Conservation (phyloP, 805 yeast species). For the Barnettozyma wickerhamii region DNA sequence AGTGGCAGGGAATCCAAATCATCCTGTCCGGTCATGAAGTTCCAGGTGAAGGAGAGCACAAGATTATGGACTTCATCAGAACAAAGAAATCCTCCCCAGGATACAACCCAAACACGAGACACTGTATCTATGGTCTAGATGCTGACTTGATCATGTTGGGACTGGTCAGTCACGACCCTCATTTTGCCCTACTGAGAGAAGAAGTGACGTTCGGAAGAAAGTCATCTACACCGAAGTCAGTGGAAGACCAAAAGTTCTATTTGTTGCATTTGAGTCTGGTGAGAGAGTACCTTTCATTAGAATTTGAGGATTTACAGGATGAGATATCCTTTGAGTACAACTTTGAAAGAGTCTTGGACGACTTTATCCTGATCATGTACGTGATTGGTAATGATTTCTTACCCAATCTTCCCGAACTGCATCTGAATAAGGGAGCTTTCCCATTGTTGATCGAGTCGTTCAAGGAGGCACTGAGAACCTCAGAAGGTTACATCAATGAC, state of each 20-base stretch:
- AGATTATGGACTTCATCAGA: slow-evolving; percentile 93
- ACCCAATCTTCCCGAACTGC: slow-evolving; percentile 92
- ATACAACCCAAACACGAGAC: slow-evolving; percentile 90
- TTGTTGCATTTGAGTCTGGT: slow-evolving; percentile 81
- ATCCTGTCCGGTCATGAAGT: slow-evolving; percentile 94
- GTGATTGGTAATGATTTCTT: slow-evolving; percentile 98
- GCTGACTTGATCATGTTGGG: slow-evolving; percentile 97
- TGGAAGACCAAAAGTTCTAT: slow-evolving; percentile 77
- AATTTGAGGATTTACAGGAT: slow-evolving; percentile 67
- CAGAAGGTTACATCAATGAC: slow-evolving; percentile 83
- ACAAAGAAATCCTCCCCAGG: slow-evolving; percentile 82
- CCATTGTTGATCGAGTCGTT: slow-evolving; percentile 88
- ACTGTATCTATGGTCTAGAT: slow-evolving; percentile 94
- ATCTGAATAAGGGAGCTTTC: slow-evolving; percentile 92
- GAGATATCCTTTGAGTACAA: slow-evolving; percentile 61
- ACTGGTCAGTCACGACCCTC: slow-evolving; percentile 96
- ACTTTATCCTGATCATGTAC: slow-evolving; percentile 84
- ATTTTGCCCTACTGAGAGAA: slow-evolving; percentile 88
- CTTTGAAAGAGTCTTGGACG: slow-evolving; percentile 89
- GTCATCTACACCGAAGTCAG: slow-evolving; percentile 36
- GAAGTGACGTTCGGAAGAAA: slow-evolving; percentile 83
- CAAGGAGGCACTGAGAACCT: slow-evolving; percentile 66
- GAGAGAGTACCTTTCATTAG: slow-evolving; percentile 87
- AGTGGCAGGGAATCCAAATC: slow-evolving; percentile 87
- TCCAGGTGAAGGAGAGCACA: slow-evolving; percentile 99